Base-by-base conservation (phyloP, 345 rosid genomes). In the Melastoma malabathricum region DNA sequence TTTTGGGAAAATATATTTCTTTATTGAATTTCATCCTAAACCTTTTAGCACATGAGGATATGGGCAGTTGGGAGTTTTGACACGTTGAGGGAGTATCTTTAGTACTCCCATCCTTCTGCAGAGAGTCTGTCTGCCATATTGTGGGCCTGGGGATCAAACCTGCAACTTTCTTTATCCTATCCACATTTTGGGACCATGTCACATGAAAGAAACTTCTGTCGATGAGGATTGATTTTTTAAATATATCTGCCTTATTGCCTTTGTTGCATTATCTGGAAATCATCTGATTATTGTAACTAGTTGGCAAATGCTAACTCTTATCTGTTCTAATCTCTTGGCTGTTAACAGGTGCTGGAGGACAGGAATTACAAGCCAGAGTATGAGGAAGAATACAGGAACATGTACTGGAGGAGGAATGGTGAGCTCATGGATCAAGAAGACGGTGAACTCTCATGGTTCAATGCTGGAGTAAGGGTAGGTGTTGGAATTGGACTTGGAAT, bases 401-500 rank as follows among this genome's bases (percentile, higher is more conserved):
- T 80, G 78, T 78, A 81, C 75, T 67, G 87, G 94, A 67, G 76
- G 67, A 68, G 83, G 61, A 69, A 60, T 2, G 85, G 9, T 10
- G 38, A 78, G 63, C 79, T 67, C 56, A 58, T 74, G 54, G 94
- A 82, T 10, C 68, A 72, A 9, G 97, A 83, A 71, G 92, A 86
- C 46, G 94, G 98, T 1, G 95, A 86, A 63, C 81, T 90, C 50
- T 80, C 95, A 1, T 92, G 95, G 98, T 87, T 92, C 63, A 92
- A 84, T 56, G 93, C 98, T 0, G 98, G 98, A 38, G 96, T 90
- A 23, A 72, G 96, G 46, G 98, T 86, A 59, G 96, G 98, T 19
- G 96, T 90, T 14, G 98, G 98, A 22, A 84, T 92, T 27, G 96
- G 98, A 16, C 98, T 90, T 15, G 95, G 98, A 44, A 74, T 87